phyloP scores from a whole-genome alignment of 164 flowering plant species.

The Euptelea pleiosperma region DNA sequence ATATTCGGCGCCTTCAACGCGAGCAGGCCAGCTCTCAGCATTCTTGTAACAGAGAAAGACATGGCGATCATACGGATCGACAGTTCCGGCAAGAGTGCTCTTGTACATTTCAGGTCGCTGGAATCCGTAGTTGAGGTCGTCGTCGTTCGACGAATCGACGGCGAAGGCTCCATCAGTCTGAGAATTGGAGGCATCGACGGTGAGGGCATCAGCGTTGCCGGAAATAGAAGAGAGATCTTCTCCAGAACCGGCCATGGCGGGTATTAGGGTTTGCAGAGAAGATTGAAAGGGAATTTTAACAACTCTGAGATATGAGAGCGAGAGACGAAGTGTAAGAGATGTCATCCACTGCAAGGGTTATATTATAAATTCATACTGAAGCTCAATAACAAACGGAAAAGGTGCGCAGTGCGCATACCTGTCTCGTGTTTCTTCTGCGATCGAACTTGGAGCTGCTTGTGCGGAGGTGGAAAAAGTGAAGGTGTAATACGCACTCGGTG shows the following conservation, averaged over 20 bases:
- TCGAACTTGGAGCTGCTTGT: too few species aligned
- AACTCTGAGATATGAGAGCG: neutral
- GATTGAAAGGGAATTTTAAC: neutral
- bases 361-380: too few species aligned
- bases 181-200: conserved; percentile 13
- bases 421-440: too few species aligned
- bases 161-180: conserved; percentile 12
- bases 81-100: conserved; percentile 50
- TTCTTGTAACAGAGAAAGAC: conserved; percentile 73
- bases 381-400: too few species aligned
- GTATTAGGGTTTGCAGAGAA: conserved; percentile 21
- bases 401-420: too few species aligned
- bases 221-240: conserved; percentile 13
- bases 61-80: conserved; percentile 72
- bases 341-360: too few species aligned
- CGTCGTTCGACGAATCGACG: conserved; percentile 19
- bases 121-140: conserved; percentile 63
- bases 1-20: conserved; percentile 48
- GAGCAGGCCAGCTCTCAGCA: conserved; percentile 63
- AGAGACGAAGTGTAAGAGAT: neutral
- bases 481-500: too few species aligned
- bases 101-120: conserved; percentile 68
- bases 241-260: conserved; percentile 24
- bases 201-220: neutral
- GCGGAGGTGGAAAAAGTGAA: too few species aligned